These are phyloP conservation scores for Lizanozyma gosingica DNA, from an alignment of 1,139 yeast genomes.

Conservation along the genomic window DNA sequence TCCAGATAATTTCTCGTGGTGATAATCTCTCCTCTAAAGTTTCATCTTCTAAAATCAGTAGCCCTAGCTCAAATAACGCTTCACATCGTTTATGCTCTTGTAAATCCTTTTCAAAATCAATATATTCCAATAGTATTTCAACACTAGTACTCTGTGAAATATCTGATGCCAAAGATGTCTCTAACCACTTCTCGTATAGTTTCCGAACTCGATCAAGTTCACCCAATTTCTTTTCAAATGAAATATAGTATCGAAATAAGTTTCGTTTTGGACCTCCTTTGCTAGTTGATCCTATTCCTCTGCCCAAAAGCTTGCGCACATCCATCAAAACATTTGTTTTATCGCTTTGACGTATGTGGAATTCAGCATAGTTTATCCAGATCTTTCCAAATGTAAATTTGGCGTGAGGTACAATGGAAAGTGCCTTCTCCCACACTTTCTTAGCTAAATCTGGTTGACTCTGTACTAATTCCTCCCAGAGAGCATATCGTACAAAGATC, in stretches of 20 bases:
- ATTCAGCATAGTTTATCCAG: conserved; percentile 68
- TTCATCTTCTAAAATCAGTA: conserved; percentile 12
- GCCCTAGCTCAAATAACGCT: conserved; percentile 51
- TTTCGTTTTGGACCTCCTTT: conserved; percentile 44
- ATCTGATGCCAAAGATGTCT: conserved; percentile 35
- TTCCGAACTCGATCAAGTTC: conserved; percentile 75
- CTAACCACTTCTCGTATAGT: conserved; percentile 62
- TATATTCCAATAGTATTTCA: conserved; percentile 36
- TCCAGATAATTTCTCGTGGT: conserved; percentile 27
- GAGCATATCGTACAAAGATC: conserved; percentile 61
- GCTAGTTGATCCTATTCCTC: conserved; percentile 50
- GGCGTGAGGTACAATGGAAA: conserved; percentile 47
- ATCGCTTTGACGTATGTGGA: conserved; percentile 55
- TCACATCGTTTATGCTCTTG: conserved; percentile 67
- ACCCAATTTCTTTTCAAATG: conserved; percentile 45
- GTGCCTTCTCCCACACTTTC: conserved; percentile 38
- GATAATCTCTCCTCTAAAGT: conserved; percentile 9
- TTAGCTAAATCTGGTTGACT: conserved; percentile 41
- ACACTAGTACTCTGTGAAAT: conserved; percentile 31
- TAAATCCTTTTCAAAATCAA: conserved; percentile 56
- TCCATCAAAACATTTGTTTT: conserved; percentile 22
- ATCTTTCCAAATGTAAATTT: conserved; percentile 59
- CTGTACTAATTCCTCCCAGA: conserved; percentile 49
- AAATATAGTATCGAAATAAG: conserved; percentile 56
- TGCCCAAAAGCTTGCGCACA: conserved; percentile 69